A percentile compares a stretch with the other conserved stretches of the same genome.
phyloP scores from a whole-genome alignment of 2,329 filamentous ascomycete genomes.

The Aspergillus ibericus region DNA sequence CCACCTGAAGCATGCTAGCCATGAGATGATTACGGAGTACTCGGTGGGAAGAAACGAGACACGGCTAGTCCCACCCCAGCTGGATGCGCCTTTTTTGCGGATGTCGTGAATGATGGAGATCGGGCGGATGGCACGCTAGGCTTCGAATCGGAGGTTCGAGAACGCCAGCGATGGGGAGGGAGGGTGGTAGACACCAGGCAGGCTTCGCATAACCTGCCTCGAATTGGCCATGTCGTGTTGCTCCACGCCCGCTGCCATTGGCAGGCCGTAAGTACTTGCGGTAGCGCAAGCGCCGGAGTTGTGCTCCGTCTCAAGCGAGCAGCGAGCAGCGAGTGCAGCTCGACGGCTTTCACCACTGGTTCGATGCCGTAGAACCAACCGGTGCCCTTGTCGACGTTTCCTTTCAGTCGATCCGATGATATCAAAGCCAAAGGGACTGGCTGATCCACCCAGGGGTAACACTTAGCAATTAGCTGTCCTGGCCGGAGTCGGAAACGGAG shows the following conservation, averaged over 20 bases:
- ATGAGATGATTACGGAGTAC: not conserved
- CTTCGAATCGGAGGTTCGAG: not conserved
- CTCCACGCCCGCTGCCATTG: not conserved
- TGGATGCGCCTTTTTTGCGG: not conserved
- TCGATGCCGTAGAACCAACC: not conserved
- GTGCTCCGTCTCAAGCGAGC: not conserved
- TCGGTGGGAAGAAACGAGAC: not conserved
- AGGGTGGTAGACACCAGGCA: not conserved
- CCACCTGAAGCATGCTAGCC: constrained; percentile 20
- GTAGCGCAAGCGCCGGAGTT: constrained; percentile 1
- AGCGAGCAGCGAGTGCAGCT: not conserved
- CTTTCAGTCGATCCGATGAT: constrained; percentile 24
- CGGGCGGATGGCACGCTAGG: not conserved
- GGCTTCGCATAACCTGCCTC: constrained; percentile 1
- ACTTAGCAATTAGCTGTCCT: constrained; percentile 15
- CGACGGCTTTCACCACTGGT: not conserved
- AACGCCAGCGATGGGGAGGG: not conserved
- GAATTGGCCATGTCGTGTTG: not conserved
- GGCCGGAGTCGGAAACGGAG: constrained; percentile 20
- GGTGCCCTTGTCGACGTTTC: not conserved
- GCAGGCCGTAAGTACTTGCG: not conserved
- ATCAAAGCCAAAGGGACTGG: constrained; percentile 18
- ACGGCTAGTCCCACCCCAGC: not conserved
- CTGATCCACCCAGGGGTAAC: constrained; percentile 36
- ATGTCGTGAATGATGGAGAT: not conserved